Conservation (phyloP, 2,329 filamentous ascomycete species). For the Blastomyces parvus region DNA sequence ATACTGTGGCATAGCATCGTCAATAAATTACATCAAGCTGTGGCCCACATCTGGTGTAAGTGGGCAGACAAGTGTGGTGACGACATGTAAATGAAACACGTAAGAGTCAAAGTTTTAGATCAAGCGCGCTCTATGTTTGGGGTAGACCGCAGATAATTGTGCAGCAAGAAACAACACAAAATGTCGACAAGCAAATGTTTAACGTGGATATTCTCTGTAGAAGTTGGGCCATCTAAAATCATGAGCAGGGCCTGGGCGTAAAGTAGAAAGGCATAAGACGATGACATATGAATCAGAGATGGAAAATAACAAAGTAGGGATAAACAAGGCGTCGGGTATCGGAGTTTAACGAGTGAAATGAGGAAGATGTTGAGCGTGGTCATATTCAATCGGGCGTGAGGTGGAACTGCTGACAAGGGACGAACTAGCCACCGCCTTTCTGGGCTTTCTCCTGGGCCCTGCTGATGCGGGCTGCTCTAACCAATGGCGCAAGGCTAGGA, state of each 20-base stretch:
- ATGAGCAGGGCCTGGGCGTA: not conserved
- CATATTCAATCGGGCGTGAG: not conserved
- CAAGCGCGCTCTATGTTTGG: slow-evolving; percentile 2
- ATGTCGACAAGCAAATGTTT: not conserved
- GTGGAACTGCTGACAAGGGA: not conserved
- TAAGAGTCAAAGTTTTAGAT: not conserved
- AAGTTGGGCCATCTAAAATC: not conserved
- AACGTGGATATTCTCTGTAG: not conserved
- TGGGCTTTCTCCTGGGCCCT: slow-evolving; percentile 74
- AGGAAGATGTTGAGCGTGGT: not conserved
- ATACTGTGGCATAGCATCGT: slow-evolving; percentile 1
- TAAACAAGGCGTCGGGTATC: not conserved
- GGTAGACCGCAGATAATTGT: not conserved
- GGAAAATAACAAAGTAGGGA: not conserved
- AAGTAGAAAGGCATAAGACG: not conserved
- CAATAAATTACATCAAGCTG: not conserved
- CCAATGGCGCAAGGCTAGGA: slow-evolving; percentile 71
- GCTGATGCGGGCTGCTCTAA: slow-evolving; percentile 74
- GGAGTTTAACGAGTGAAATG: not conserved
- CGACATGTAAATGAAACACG: not conserved
- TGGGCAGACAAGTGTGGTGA: not conserved
- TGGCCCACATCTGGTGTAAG: not conserved
- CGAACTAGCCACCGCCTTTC: slow-evolving; percentile 43
- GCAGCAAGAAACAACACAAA: not conserved
- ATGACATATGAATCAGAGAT: not conserved